Percentiles rank a stretch among this genome's conserved stretches.
These are phyloP conservation scores for Trametes hirsuta DNA, from an alignment of 1,284 basidiomycete species.

Conservation along the genomic window DNA sequence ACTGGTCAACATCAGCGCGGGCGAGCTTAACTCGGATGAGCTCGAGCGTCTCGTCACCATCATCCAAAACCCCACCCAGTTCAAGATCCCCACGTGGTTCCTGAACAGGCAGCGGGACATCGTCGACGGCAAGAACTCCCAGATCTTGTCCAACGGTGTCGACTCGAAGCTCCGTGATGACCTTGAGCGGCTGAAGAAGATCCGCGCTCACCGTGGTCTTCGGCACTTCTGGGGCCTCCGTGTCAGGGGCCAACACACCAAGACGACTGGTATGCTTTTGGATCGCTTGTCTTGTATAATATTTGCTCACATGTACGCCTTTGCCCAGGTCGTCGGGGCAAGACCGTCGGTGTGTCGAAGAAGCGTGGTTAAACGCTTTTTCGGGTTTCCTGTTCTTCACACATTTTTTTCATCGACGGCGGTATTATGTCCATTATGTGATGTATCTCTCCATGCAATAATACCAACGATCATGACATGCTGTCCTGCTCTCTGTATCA, in stretches of 20 bases:
- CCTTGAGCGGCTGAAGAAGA: constrained; percentile 99
- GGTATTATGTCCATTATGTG: constrained; percentile 28
- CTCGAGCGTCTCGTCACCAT: constrained; percentile 99
- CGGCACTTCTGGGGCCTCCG: constrained; percentile 97
- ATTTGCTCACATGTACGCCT: background rate
- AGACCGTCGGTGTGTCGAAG: constrained; percentile 93
- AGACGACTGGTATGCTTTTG: constrained; percentile 85
- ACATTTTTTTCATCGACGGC: constrained; percentile 22
- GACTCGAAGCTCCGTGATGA: constrained; percentile 99
- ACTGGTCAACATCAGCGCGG: constrained; percentile 57
- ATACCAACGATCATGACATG: constrained; percentile 27
- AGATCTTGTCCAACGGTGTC: constrained; percentile 96
- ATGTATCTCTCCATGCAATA: constrained; percentile 27
- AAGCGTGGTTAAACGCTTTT: constrained; percentile 73
- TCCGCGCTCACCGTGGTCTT: constrained; percentile 97
- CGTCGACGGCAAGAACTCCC: constrained; percentile 95
- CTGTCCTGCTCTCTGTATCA: constrained; percentile 10
- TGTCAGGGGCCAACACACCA: constrained; percentile 98
- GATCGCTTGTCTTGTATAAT: background rate
- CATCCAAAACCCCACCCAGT: constrained; percentile 99
- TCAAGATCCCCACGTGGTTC: constrained; percentile 99
- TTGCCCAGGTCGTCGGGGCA: constrained; percentile 76
- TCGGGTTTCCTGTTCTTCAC: constrained; percentile 2
- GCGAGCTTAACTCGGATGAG: constrained; percentile 95
- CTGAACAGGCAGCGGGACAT: constrained; percentile 99